Evolutionary conservation across 129 eudicot species (phyloP), one percentile per base, ranked within the genome.

Genomic region (Artemisia argyi): DNA sequence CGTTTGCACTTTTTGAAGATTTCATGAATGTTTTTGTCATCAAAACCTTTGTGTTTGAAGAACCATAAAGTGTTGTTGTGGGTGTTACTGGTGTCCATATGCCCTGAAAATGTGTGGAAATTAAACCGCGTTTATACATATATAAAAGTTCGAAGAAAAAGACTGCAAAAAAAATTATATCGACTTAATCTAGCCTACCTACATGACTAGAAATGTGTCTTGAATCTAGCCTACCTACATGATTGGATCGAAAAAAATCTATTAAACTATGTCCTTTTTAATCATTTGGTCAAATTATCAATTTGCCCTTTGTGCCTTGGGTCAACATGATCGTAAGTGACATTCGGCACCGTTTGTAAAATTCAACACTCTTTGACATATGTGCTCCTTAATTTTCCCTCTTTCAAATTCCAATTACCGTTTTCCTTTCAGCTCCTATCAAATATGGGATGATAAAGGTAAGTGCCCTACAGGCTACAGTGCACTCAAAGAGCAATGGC

Each of bases 11-110:
- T 95, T 50, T 68, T 79, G 61, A 91, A 83, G 83, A 95, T 84
- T 20, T 86, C 96, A 3, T 83, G 66, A 60, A 95, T 90, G 17
- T 84, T 83, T 75, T 81, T 84, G 65, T 95, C 96, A 56, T 95
- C 96, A n/a, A 90, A 86, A 24, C 99, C 99, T 83, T 79, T 83
- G 63, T 95, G 97, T 80, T 80, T 88, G 85, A 90, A 88, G 79
- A 95, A 95, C 97, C 99, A 95, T 71, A 86, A 75, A 13, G 85
- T 73, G 81, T 84, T 82, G 75, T 76, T 83, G 61, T 88, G 91
- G 86, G 87, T 72, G 78, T 80, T 84, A 28, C 78, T 73, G 52
- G 68, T 73, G 48, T 87, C 97, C 97, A 94, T 94, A 20, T 79
- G 77, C 47, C 82, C 93, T 85, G 83, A 61, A 74, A 82, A 61